Evolutionary conservation across 371 early-diverging fungal genomes (phyloP).

Genomic region (Chytridiales sp.): DNA sequence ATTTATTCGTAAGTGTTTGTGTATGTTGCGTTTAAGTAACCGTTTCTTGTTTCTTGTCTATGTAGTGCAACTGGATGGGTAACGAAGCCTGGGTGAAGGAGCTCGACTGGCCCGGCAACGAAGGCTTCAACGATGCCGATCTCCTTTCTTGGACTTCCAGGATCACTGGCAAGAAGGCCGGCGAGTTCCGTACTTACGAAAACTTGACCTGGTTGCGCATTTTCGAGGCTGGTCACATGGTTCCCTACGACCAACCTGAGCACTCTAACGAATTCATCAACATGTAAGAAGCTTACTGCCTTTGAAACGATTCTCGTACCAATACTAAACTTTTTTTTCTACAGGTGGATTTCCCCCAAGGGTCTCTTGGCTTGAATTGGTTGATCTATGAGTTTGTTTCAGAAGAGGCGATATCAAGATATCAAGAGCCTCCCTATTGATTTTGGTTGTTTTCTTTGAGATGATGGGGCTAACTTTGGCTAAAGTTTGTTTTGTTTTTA

Average conservation of each 20-base stretch:
- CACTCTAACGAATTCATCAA: slow-evolving; percentile 62
- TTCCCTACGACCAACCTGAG: slow-evolving; percentile 45
- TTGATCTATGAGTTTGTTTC: too few relatives aligned
- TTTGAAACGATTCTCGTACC: too few relatives aligned
- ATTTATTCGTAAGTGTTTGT: slow-evolving; percentile 3
- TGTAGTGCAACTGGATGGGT: slow-evolving; percentile 57
- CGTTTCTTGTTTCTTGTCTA: background rate
- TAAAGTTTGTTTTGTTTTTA: too few relatives aligned
- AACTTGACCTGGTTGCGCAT: slow-evolving; percentile 77
- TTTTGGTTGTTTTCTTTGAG: too few relatives aligned
- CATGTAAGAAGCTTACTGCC: too few relatives aligned
- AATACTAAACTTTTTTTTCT: too few relatives aligned
- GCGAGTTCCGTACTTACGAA: slow-evolving; percentile 65
- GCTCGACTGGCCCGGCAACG: slow-evolving; percentile 76
- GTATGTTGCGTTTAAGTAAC: background rate
- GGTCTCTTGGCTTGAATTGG: too few relatives aligned
- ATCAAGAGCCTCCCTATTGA: too few relatives aligned
- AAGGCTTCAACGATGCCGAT: slow-evolving; percentile 59
- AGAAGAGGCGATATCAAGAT: too few relatives aligned
- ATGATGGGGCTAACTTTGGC: too few relatives aligned
- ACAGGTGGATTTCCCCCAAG: too few relatives aligned
- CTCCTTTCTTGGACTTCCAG: slow-evolving; percentile 56
- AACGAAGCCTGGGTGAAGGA: slow-evolving; percentile 86
- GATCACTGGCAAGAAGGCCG: slow-evolving; percentile 54
- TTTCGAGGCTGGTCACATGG: slow-evolving; percentile 91